Conservation (phyloP, 1,139 yeast genomes). For the Sugiyamaella neomexicana region DNA sequence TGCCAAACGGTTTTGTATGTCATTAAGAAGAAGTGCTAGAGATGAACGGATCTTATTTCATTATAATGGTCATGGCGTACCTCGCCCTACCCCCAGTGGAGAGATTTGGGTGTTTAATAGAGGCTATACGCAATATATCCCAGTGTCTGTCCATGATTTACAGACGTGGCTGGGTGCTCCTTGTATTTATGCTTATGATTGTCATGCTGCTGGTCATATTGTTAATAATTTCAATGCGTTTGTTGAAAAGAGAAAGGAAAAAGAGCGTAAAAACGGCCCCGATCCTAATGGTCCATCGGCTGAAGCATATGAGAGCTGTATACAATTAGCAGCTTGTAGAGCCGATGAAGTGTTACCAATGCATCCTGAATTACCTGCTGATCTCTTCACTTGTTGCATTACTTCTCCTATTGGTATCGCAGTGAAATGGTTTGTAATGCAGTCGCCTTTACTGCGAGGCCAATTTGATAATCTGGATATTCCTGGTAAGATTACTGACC, state of each 20-base stretch:
- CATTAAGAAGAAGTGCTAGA: conserved; percentile 84
- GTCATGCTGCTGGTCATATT: conserved; percentile 93
- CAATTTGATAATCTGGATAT: conserved; percentile 50
- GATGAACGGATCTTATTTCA: conserved; percentile 85
- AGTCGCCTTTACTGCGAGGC: conserved; percentile 52
- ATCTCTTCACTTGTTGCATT: conserved; percentile 88
- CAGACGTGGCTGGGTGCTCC: conserved; percentile 99
- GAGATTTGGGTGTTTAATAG: conserved; percentile 98
- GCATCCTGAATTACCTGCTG: conserved; percentile 96
- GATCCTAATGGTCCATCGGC: conserved; percentile 49
- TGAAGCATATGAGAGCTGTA: conserved; percentile 77
- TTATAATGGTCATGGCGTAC: conserved; percentile 98
- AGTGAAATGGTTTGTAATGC: conserved; percentile 87
- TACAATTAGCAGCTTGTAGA: conserved; percentile 90
- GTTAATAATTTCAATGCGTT: conserved; percentile 86
- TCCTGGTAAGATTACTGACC: conserved; percentile 88
- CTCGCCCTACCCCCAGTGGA: conserved; percentile 96
- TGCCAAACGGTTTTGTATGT: conserved; percentile 86
- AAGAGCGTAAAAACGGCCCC: conserved; percentile 57
- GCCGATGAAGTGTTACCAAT: conserved; percentile 85
- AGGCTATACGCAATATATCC: conserved; percentile 96
- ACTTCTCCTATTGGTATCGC: conserved; percentile 96
- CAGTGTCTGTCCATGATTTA: conserved; percentile 86
- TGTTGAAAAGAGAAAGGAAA: conserved; percentile 86
- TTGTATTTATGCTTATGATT: conserved; percentile 90